Evolutionary conservation across 2,329 filamentous ascomycete genomes (phyloP), one percentile per base, ranked within the genome.

Genomic region (Penicillium freii): DNA sequence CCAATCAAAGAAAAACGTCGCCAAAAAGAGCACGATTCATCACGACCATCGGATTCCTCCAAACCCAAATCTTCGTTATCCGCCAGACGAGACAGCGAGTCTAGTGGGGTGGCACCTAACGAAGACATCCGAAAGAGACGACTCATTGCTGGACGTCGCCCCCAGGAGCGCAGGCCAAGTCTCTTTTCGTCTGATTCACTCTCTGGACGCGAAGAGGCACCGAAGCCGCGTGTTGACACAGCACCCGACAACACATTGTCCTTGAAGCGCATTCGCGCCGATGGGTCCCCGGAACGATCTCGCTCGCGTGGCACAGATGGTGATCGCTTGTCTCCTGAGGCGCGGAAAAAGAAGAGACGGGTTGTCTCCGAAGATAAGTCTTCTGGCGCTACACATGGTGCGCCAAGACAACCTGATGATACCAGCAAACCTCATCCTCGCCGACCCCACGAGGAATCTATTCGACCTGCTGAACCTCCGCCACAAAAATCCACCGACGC

Each of bases 331-430:
- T 66, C 70, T 25, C 67, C 67, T 29, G 72, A 74, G 19, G 50
- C 64, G n/a, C 71, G 73, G 15, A 77, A 76, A 64, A 79, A 79
- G 66, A 76, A 76, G 57, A 68, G 76, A 49, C 75, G 75, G 8
- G 69, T 78, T 38, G 63, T 73, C 13, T 68, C 73, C 2, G 77
- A 78, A 42, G 77, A 76, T 44, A 75, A 66, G 33, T 43, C 63
- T 15, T 63, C 69, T 5, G 72, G 67, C 34, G 51, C 67, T 39
- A 54, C 68, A 15, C 75, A 76, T 48, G 71, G 71, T 21, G 51
- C 13, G 49, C 62, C 61, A 71, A 69, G 67, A 71, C 69, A 62
- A 63, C 46, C 62, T 47, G 62, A 66, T 36, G 55, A 61, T 25
- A 47, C 58, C 31, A 52, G 62, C 23, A 70, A 71, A 33, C 23